phyloP scores from a whole-genome alignment of 2,329 filamentous ascomycete genomes.

The Nemania sp. region DNA sequence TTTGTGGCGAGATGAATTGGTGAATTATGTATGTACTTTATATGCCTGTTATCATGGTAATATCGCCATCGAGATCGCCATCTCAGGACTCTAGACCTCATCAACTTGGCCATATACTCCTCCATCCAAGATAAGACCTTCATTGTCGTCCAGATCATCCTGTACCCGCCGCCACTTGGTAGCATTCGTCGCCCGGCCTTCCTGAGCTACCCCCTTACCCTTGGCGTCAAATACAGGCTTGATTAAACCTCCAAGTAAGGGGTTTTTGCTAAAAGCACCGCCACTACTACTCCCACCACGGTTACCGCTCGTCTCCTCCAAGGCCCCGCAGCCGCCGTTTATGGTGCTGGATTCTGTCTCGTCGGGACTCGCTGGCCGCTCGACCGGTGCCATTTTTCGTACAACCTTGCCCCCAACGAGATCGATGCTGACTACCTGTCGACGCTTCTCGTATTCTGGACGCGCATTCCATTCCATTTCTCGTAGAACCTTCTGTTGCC shows the following conservation, averaged over 20 bases:
- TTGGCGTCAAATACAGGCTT: conserved; percentile 70
- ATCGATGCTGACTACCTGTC: conserved; percentile 87
- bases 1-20: neutral
- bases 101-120: conserved; percentile 26
- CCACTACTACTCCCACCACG: conserved; percentile 52
- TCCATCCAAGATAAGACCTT: conserved; percentile 58
- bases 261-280: conserved; percentile 76
- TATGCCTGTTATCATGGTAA: no score
- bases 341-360: conserved; percentile 53
- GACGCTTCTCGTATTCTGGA: conserved; percentile 90
- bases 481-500: conserved; percentile 83
- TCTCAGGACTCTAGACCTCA: neutral
- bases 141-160: conserved; percentile 70
- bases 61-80: neutral
- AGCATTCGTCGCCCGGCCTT: conserved; percentile 58
- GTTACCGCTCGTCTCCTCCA: conserved; percentile 54
- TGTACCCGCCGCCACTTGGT: conserved; percentile 71
- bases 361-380: conserved; percentile 67
- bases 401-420: conserved; percentile 82
- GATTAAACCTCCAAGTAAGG: conserved; percentile 73
- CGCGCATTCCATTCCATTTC: conserved; percentile 88
- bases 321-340: conserved; percentile 31
- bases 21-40: neutral
- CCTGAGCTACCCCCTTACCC: conserved; percentile 61
- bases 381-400: conserved; percentile 74